Conservation (phyloP, 805 yeast genomes). For the Wickerhamomyces bisporus region DNA sequence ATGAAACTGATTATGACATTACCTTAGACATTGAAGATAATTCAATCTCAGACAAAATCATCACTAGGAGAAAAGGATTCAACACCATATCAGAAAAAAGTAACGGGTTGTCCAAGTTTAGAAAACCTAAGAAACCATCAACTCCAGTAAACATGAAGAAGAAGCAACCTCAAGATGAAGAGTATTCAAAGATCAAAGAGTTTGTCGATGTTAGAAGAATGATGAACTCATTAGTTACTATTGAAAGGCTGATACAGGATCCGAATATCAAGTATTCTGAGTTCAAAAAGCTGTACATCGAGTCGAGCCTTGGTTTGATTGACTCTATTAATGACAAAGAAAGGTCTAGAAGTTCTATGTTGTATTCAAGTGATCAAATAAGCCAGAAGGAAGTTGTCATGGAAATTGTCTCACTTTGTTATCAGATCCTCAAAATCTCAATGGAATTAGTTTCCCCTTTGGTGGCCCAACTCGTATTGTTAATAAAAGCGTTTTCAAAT, state of each 20-base stretch:
- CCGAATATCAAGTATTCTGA: not conserved
- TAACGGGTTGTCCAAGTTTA: too few relatives aligned
- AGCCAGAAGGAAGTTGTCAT: not conserved
- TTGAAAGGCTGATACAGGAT: not conserved
- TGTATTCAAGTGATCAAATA: not conserved
- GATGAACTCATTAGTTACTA: not conserved
- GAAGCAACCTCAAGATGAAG: not conserved
- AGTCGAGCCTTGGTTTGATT: not conserved
- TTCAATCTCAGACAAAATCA: not conserved
- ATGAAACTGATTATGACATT: not conserved
- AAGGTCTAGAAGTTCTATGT: too few relatives aligned
- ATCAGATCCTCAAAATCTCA: not conserved
- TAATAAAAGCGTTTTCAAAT: not conserved
- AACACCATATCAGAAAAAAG: too few relatives aligned
- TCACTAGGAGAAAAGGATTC: not conserved
- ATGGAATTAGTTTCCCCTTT: constrained; percentile 1
- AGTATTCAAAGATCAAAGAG: not conserved
- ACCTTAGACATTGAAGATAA: not conserved
- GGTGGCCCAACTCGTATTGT: not conserved
- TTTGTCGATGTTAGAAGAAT: constrained; percentile 1
- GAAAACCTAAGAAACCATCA: not conserved
- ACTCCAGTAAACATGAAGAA: too few relatives aligned
- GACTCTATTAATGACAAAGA: not conserved
- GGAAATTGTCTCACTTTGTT: not conserved
- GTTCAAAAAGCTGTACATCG: constrained; percentile 1